Evolutionary conservation across 345 rosid genomes (phyloP).

Genomic region (Populus davidiana): DNA sequence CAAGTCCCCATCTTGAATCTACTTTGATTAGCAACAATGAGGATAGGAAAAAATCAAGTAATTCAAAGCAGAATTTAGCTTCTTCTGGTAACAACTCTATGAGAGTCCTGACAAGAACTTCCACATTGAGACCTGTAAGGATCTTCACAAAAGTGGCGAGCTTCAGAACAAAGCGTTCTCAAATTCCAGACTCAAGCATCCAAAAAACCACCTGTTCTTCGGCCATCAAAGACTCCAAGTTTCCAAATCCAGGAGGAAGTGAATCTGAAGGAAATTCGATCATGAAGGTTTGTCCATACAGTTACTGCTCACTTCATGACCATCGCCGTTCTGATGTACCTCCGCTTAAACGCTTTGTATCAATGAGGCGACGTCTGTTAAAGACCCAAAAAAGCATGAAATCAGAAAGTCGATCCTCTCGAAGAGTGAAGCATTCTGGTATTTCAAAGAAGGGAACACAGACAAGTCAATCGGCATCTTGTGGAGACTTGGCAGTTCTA

Average conservation of each 20-base stretch:
- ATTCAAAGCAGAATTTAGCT: conserved; percentile 13
- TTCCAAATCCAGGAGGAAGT: conserved; percentile 30
- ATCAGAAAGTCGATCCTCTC: conserved; percentile 30
- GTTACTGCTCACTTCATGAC: conserved; percentile 89
- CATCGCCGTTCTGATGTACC: conserved; percentile 50
- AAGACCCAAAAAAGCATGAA: conserved; percentile 51
- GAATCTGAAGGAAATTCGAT: conserved; percentile 31
- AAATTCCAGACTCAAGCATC: conserved; percentile 20
- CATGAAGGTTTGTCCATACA: conserved; percentile 55
- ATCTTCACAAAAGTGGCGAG: conserved; percentile 44
- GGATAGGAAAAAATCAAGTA: background rate
- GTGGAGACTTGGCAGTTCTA: conserved; percentile 13
- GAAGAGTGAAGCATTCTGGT: conserved; percentile 29
- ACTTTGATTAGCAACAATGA: conserved; percentile 11
- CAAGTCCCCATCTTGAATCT: conserved; percentile 22
- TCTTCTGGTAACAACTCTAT: conserved; percentile 34
- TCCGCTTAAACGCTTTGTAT: conserved; percentile 56
- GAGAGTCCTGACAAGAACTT: conserved; percentile 30
- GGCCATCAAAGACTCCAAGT: conserved; percentile 64
- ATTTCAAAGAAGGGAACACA: conserved; percentile 32
- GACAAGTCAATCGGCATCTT: background rate
- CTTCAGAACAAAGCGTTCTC: conserved; percentile 36
- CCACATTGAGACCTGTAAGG: conserved; percentile 36
- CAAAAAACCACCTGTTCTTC: conserved; percentile 80
- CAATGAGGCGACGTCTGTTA: conserved; percentile 52